phyloP scores from a whole-genome alignment of 805 yeast genomes.

The Candida manassasensis region DNA sequence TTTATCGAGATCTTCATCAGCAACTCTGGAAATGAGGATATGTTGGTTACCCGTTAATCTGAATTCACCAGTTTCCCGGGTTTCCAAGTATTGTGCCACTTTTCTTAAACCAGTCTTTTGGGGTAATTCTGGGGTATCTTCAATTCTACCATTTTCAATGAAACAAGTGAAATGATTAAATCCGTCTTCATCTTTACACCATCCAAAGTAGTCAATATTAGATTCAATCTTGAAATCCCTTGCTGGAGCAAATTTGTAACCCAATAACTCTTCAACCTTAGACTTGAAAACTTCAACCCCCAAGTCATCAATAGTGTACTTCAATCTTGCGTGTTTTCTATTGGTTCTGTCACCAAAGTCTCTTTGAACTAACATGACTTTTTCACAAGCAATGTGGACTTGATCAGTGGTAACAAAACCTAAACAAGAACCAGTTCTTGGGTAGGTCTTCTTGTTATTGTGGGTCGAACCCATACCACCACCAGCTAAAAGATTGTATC shows the following conservation, averaged over 20 bases:
- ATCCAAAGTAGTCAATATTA: conserved; percentile 88
- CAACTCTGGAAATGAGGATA: conserved; percentile 67
- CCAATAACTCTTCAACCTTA: conserved; percentile 81
- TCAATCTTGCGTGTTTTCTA: conserved; percentile 96
- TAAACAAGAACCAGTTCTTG: conserved; percentile 85
- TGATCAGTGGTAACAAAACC: conserved; percentile 72
- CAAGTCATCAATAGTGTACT: conserved; percentile 92
- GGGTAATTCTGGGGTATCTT: conserved; percentile 84
- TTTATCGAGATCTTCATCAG: conserved; percentile 58
- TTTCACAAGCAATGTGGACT: conserved; percentile 77
- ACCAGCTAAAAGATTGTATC: conserved; percentile 88
- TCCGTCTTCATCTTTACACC: conserved; percentile 84
- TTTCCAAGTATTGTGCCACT: conserved; percentile 65
- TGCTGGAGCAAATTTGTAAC: conserved; percentile 66
- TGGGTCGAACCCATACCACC: conserved; percentile 99
- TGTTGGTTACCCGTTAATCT: conserved; percentile 96
- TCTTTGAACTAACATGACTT: conserved; percentile 89
- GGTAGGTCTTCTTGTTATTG: conserved; percentile 93
- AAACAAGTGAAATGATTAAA: conserved; percentile 88
- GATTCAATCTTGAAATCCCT: conserved; percentile 74
- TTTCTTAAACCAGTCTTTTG: conserved; percentile 83
- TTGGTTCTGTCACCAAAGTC: conserved; percentile 92
- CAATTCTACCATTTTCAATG: conserved; percentile 95
- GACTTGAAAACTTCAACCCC: conserved; percentile 79
- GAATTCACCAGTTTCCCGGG: conserved; percentile 70